Conservation (phyloP, 768 basidiomycete species). For the Amyloporia xantha region DNA sequence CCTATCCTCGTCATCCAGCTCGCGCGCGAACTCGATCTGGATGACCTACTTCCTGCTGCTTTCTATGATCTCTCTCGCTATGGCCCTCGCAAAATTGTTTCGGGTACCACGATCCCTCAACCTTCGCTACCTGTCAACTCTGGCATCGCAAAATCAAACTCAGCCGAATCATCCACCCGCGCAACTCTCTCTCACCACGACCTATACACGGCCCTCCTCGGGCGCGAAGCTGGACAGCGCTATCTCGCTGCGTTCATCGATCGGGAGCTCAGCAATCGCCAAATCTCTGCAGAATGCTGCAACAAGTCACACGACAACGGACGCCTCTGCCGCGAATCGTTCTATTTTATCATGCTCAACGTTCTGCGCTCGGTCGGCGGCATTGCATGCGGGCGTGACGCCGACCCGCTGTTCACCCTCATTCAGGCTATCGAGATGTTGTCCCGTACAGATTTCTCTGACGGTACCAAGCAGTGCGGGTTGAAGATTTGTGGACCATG, state of each 20-base stretch:
- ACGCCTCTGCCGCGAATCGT: constrained; percentile 55
- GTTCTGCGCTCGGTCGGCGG: constrained; percentile 64
- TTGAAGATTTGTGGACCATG: constrained; percentile 48
- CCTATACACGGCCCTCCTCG: constrained; percentile 41
- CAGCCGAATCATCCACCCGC: constrained; percentile 6
- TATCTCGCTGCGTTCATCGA: constrained; percentile 58
- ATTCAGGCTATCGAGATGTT: constrained; percentile 68
- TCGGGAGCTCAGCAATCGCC: constrained; percentile 43
- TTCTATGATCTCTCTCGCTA: constrained; percentile 73
- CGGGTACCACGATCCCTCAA: constrained; percentile 37
- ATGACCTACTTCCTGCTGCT: constrained; percentile 57
- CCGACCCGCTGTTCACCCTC: constrained; percentile 66
- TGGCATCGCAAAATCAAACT: constrained; percentile 9
- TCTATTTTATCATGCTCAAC: constrained; percentile 73
- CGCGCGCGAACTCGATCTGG: constrained; percentile 55
- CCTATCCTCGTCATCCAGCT: constrained; percentile 67
- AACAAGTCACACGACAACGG: constrained; percentile 31
- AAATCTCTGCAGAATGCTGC: constrained; percentile 42
- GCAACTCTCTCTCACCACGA: constrained; percentile 31
- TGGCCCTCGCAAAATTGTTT: constrained; percentile 60
- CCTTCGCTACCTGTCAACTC: constrained; percentile 7
- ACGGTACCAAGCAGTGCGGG: constrained; percentile 48
- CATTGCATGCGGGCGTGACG: constrained; percentile 65
- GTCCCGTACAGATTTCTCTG: constrained; percentile 60
- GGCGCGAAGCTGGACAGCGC: constrained; percentile 59